A percentile compares a stretch with the other conserved stretches of the same genome.
These are phyloP conservation scores for Jamesozyma rosinii DNA, from an alignment of 805 yeast genomes.

Conservation along the genomic window DNA sequence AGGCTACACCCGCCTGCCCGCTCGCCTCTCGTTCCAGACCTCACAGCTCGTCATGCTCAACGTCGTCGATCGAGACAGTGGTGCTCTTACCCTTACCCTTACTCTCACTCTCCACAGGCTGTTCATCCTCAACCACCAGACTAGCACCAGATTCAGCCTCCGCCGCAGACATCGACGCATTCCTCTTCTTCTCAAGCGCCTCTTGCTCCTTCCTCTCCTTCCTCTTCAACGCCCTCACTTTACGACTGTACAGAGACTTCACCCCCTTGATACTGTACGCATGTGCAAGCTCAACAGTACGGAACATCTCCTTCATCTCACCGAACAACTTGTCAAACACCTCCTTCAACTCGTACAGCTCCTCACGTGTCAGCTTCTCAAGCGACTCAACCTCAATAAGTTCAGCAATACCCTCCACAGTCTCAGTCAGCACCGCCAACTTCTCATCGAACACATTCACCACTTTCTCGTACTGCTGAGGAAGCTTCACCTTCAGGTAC, in stretches of 20 bases:
- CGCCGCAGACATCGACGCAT: background rate
- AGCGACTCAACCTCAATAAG: constrained; percentile 20
- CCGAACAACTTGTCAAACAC: constrained; percentile 17
- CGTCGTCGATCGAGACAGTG: too few relatives aligned
- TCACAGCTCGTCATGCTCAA: too few relatives aligned
- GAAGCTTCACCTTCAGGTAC: constrained; percentile 36
- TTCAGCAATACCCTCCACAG: constrained; percentile 13
- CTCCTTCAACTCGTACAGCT: constrained; percentile 26
- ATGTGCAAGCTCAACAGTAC: constrained; percentile 15
- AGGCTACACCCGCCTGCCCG: too few relatives aligned
- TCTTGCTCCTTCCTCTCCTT: constrained; percentile 15
- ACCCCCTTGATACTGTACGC: constrained; percentile 29
- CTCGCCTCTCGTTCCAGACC: too few relatives aligned
- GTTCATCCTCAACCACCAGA: background rate
- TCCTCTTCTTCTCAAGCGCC: constrained; percentile 1
- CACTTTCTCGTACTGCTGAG: constrained; percentile 13
- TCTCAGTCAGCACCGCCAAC: constrained; percentile 10
- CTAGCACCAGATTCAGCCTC: background rate
- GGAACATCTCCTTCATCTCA: constrained; percentile 11
- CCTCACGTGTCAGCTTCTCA: constrained; percentile 21
- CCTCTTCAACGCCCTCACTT: constrained; percentile 21
- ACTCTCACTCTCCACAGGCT: background rate
- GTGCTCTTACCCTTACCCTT: too few relatives aligned
- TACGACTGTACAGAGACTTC: constrained; percentile 18
- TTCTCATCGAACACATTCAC: constrained; percentile 9